A percentile compares a stretch with the other conserved stretches of the same genome.
These are phyloP conservation scores for Kwoniella newhampshirensis DNA, from an alignment of 768 basidiomycete genomes.

Conservation along the genomic window DNA sequence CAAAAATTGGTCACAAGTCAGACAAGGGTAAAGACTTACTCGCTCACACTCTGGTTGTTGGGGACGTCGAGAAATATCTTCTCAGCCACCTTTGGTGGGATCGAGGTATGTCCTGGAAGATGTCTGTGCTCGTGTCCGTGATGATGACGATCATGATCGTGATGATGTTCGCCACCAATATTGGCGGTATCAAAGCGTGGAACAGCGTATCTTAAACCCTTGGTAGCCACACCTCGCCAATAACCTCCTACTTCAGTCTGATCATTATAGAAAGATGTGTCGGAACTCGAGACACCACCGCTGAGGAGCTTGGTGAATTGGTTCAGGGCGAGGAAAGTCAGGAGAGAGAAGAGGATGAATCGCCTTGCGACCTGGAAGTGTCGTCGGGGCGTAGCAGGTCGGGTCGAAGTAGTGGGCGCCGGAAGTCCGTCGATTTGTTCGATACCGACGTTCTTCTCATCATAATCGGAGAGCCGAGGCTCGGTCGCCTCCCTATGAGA, in stretches of 20 bases:
- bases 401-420: conserved; percentile 2
- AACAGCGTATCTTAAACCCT: conserved; percentile 20
- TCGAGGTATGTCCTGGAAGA: conserved; percentile 11
- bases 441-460: not conserved
- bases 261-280: not conserved
- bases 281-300: not conserved
- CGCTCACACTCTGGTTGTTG: conserved; percentile 48
- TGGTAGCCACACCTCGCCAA: conserved; percentile 18
- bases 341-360: conserved; percentile 10
- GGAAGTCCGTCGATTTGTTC: conserved; percentile 3
- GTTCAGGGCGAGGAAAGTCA: conserved; percentile 3
- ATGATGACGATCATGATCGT: conserved; percentile 12
- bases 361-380: conserved; percentile 6
- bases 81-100: conserved; percentile 44
- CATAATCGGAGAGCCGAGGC: not conserved
- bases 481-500: not conserved
- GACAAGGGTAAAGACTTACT: conserved; percentile 16
- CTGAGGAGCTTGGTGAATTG: not conserved
- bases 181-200: not conserved
- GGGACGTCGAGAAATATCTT: conserved; percentile 48
- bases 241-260: conserved; percentile 12
- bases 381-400: not conserved
- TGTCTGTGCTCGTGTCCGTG: conserved; percentile 11
- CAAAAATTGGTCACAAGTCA: not conserved
- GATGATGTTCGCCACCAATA: conserved; percentile 7